A percentile compares a stretch with the other conserved stretches of the same genome.
Conservation (phyloP, 495 filamentous ascomycete genomes). For the Aspergillus funiculosus region DNA sequence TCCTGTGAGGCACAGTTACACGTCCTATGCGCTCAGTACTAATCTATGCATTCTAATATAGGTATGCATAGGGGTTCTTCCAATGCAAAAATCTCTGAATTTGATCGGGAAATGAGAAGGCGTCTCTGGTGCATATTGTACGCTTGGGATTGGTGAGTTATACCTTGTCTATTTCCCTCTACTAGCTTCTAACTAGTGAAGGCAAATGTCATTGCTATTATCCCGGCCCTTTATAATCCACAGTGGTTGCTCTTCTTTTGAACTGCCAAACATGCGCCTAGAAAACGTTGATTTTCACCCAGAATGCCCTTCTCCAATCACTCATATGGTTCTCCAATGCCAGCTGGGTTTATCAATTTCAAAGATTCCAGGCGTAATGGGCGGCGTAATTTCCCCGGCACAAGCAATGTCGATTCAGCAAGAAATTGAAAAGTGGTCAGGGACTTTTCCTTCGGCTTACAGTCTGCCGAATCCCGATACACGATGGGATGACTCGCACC, state of each 20-base stretch:
- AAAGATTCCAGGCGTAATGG: slow-evolving; percentile 11
- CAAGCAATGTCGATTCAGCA: slow-evolving; percentile 22
- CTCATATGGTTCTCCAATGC: slow-evolving; percentile 22
- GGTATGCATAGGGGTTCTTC: slow-evolving; percentile 42
- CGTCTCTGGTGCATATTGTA: slow-evolving; percentile 38
- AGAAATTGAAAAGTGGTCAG: slow-evolving; percentile 37
- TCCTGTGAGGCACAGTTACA: too few relatives aligned
- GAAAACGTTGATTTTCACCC: slow-evolving; percentile 13
- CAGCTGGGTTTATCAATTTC: slow-evolving; percentile 22
- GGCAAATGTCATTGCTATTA: slow-evolving; percentile 30
- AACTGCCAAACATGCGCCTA: slow-evolving; percentile 23
- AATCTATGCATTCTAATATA: slow-evolving; percentile 10
- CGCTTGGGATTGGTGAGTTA: slow-evolving; percentile 32
- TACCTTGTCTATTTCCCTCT: neutral
- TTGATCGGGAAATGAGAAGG: slow-evolving; percentile 33
- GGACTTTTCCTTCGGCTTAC: slow-evolving; percentile 39
- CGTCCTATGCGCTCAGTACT: neutral
- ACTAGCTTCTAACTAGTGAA: slow-evolving; percentile 5
- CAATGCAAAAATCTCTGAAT: slow-evolving; percentile 35
- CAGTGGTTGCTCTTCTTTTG: slow-evolving; percentile 15
- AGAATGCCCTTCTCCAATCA: slow-evolving; percentile 21
- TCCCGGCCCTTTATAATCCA: slow-evolving; percentile 29
- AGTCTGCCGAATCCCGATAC: slow-evolving; percentile 34
- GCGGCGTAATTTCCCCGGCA: slow-evolving; percentile 1
- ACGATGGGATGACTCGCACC: slow-evolving; percentile 38